Base-by-base conservation (phyloP, 495 filamentous ascomycete species). In the Bathelium albidoporum region DNA sequence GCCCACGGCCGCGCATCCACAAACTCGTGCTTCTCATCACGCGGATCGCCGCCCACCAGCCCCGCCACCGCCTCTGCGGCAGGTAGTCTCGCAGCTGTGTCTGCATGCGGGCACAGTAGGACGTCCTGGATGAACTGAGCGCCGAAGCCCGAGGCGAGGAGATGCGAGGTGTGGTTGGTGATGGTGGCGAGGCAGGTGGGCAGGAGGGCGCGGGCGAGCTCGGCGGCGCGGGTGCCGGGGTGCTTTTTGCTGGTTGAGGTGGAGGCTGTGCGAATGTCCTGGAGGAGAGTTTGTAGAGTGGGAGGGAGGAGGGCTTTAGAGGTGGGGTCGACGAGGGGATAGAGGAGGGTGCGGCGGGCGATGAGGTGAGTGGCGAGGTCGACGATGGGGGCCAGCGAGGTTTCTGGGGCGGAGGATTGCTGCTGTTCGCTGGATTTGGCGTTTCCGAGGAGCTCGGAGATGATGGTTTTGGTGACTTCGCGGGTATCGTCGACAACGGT, bases 401-500 rank as follows among this genome's bases (percentile, higher is more conserved):
- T 62, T 78, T 82, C 68, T 66, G 66, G 26, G 64, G 58, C 39
- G 20, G 44, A 20, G 5, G 5, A n/a, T n/a, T n/a, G n/a, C n/a
- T n/a, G n/a, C n/a, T n/a, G 5, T n/a, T 55, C 49, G 49, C 5
- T 9, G 5, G 29, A 24, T 31, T 63, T 63, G 29, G 79, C 73
- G 14, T 5, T 87, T 66, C 85, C 87, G 20, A 96, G 72, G 4
- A 97, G 79, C 73, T 96, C 92, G 0, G 87, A 75, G 67, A 97
- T 86, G 64, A 97, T 85, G 26, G 86, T 79, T 73, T 96, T 97
- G 20, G 87, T 80, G n/a, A 85, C 87, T 62, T 96, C 77, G 60
- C 90, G 88, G 1, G 92, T 97, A 71, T 99, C 95, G 67, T 99
- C 95, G 60, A 96, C 85, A 29, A 95, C 85, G 69, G 97, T 93